These are phyloP conservation scores for Zanthoxylum bungeanum DNA, from an alignment of 345 rosid species.

Conservation along the genomic window DNA sequence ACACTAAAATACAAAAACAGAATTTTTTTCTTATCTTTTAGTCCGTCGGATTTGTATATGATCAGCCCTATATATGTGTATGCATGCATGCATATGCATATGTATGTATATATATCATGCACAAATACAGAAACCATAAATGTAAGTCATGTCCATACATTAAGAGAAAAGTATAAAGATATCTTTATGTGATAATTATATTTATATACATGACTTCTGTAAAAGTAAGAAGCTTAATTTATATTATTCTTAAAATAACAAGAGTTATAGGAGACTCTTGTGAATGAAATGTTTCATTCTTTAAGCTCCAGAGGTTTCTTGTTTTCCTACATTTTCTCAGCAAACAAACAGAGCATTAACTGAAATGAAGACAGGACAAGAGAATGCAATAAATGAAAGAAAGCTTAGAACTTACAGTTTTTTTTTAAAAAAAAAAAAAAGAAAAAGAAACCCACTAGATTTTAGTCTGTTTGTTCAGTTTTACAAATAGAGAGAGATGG, in stretches of 20 bases:
- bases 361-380: neutral
- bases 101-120: too few relatives aligned
- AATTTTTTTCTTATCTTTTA: too few relatives aligned
- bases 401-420: neutral
- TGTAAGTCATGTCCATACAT: neutral
- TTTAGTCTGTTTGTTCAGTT: too few relatives aligned
- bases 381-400: neutral
- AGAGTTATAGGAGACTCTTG: neutral
- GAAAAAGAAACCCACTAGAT: neutral
- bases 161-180: neutral
- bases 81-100: too few relatives aligned
- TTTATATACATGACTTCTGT: neutral
- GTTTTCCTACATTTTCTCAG: slow-evolving; percentile 1
- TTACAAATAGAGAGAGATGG: neutral
- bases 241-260: neutral
- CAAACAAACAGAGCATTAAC: slow-evolving; percentile 1
- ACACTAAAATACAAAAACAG: too few relatives aligned
- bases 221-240: neutral
- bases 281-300: neutral
- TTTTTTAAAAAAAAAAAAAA: too few relatives aligned
- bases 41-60: too few relatives aligned
- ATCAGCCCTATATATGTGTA: too few relatives aligned
- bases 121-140: neutral
- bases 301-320: neutral
- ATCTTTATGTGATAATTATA: neutral